A percentile compares a stretch with the other conserved stretches of the same genome.
phyloP scores from a whole-genome alignment of 2,329 filamentous ascomycete species.

The Trichoderma pleuroti region DNA sequence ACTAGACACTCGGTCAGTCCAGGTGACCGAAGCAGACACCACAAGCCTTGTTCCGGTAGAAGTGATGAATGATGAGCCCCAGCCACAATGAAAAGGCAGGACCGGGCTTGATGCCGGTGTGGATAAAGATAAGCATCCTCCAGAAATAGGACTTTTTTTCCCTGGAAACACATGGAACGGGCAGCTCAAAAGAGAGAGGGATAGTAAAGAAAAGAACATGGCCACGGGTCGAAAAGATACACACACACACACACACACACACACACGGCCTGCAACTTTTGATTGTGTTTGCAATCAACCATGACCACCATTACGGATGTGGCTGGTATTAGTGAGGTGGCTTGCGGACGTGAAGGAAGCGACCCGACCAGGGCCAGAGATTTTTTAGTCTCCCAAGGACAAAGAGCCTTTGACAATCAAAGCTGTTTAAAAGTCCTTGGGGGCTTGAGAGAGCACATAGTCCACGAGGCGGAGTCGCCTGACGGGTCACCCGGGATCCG shows the following conservation, averaged over 20 bases:
- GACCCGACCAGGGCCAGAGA: not conserved
- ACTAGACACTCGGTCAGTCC: slow-evolving; percentile 18
- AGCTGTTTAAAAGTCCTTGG: not conserved
- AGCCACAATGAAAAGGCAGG: slow-evolving; percentile 5
- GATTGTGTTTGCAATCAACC: not conserved
- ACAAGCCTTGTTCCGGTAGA: not conserved
- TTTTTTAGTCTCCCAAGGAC: not conserved
- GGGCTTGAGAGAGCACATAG: not conserved
- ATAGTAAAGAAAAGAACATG: not conserved
- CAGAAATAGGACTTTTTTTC: slow-evolving; percentile 19
- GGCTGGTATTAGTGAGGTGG: slow-evolving; percentile 17
- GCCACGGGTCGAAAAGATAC: slow-evolving; percentile 16
- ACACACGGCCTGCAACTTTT: not conserved
- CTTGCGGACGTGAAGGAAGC: slow-evolving; percentile 15
- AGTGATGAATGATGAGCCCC: slow-evolving; percentile 12
- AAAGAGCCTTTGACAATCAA: not conserved
- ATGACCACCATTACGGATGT: slow-evolving; percentile 17
- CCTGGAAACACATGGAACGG: slow-evolving; percentile 14
- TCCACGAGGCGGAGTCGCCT: slow-evolving; percentile 20
- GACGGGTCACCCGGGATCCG: slow-evolving; percentile 16
- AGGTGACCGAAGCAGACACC: slow-evolving; percentile 19
- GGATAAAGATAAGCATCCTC: not conserved
- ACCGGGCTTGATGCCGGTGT: not conserved
- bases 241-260: slow-evolving; percentile 3
- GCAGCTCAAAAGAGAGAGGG: not conserved